Base-by-base conservation (phyloP, 768 basidiomycete genomes). In the Amanita pseudoporphyria region DNA sequence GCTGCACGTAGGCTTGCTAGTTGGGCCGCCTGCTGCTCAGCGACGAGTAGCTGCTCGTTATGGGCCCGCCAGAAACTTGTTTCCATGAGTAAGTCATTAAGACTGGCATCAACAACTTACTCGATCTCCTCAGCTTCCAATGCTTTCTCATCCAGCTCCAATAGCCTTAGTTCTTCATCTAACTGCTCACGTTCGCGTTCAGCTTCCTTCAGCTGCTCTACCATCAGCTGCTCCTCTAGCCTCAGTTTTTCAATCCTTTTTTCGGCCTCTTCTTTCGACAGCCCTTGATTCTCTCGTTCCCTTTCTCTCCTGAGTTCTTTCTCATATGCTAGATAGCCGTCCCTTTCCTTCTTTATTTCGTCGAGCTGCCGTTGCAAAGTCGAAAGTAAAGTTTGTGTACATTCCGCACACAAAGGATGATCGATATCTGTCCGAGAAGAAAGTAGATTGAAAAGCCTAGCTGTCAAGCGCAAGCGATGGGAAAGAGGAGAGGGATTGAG, bases 321-420 rank as follows among this genome's bases (percentile, higher is more conserved):
- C 64, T 95, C 92, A 60, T 94, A 97, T 0, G 89, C 87, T 54
- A 91, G 82, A 62, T 95, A 96, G 0, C 90, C 91, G 56, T 96
- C 93, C 52, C 92, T 71, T 61, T 96, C 92, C 61, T 83, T 87
- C 68, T 83, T 89, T 2, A 86, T 85, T 68, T 96, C 92, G 51
- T 95, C 91, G 13, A 95, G 72, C 60, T 91, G 83, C 40, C 76
- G 76, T 57, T 86, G 81, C 28, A 98, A 76, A 21, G 79, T 79
- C 1, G 71, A 71, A 26, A 94, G 76, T 30, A 98, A 67, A 42
- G 85, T 76, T 58, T 87, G 83, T 3, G 93, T 90, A 65, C 96
- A 99, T 59, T 98, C 95, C 0, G 86, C 81, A 64, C 96, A 99
- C 6, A 99, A 74, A 5, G 96, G 96, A 62, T 97, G 93, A 62